Conservation (phyloP, 2,329 filamentous ascomycete species). For the Penicillium paneum region DNA sequence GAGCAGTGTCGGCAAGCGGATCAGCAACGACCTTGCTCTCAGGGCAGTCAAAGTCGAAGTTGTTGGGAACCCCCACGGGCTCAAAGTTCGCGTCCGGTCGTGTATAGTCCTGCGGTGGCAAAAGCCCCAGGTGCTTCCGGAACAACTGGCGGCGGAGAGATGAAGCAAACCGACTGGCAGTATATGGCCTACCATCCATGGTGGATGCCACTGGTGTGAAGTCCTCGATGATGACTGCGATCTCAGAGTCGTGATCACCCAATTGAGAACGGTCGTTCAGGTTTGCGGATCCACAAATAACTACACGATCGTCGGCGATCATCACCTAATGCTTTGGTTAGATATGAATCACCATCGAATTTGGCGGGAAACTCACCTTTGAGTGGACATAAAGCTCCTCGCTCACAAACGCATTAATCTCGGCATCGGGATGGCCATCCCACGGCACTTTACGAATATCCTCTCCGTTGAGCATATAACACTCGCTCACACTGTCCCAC, state of each 20-base stretch:
- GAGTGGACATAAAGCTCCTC: slow-evolving; percentile 62
- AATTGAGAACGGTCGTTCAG: slow-evolving; percentile 88
- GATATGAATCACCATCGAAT: not conserved
- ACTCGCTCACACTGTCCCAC: slow-evolving; percentile 73
- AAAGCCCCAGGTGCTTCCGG: slow-evolving; percentile 83
- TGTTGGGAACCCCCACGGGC: slow-evolving; percentile 56
- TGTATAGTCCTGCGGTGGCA: slow-evolving; percentile 69
- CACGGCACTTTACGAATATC: slow-evolving; percentile 65
- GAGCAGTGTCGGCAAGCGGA: slow-evolving; percentile 56
- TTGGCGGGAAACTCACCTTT: slow-evolving; percentile 38
- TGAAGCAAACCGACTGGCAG: slow-evolving; percentile 76
- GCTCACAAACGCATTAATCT: slow-evolving; percentile 61
- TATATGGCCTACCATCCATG: slow-evolving; percentile 76
- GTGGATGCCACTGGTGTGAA: slow-evolving; percentile 64
- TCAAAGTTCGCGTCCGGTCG: slow-evolving; percentile 56
- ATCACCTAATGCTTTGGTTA: slow-evolving; percentile 47
- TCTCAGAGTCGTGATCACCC: slow-evolving; percentile 85
- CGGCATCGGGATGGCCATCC: slow-evolving; percentile 53
- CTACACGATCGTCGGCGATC: slow-evolving; percentile 81
- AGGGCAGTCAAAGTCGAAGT: slow-evolving; percentile 52
- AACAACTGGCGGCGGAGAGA: slow-evolving; percentile 79
- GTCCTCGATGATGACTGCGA: slow-evolving; percentile 88
- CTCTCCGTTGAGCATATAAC: slow-evolving; percentile 77
- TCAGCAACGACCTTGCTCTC: slow-evolving; percentile 55
- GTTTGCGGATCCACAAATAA: slow-evolving; percentile 83